These are phyloP conservation scores for Daldinia sp. DNA, from an alignment of 2,329 filamentous ascomycete species.

Conservation along the genomic window DNA sequence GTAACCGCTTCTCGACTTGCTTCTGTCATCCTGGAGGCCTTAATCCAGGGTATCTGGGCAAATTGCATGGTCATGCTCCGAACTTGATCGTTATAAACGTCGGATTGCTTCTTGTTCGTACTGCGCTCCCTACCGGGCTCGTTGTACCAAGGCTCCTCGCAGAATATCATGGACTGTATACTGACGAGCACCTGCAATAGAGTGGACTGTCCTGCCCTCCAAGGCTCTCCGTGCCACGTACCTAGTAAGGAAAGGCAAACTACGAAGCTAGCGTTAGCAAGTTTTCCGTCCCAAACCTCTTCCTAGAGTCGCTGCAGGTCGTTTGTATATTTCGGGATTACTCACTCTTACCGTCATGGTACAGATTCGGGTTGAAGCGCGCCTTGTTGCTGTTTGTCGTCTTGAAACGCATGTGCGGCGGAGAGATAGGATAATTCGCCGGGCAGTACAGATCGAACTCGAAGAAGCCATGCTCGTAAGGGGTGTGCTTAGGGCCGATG, in stretches of 20 bases:
- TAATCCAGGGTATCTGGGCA: conserved; percentile 44
- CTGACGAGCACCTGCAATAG: conserved; percentile 62
- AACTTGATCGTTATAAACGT: conserved; percentile 45
- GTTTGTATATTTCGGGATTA: background rate
- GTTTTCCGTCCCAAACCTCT: background rate
- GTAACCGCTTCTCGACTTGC: background rate
- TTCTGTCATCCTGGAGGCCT: background rate
- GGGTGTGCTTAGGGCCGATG: conserved; percentile 57
- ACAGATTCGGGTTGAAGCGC: conserved; percentile 62
- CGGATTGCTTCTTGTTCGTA: conserved; percentile 29
- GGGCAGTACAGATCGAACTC: conserved; percentile 62
- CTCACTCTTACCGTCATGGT: conserved; percentile 56
- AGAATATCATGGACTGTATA: conserved; percentile 66
- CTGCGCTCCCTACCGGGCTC: conserved; percentile 55
- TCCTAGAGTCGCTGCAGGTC: background rate
- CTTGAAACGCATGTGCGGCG: conserved; percentile 54
- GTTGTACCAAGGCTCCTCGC: conserved; percentile 62
- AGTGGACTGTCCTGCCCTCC: conserved; percentile 57
- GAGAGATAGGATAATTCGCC: conserved; percentile 51
- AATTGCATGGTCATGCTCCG: conserved; percentile 42
- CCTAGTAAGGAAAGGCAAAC: conserved; percentile 61
- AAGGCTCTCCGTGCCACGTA: conserved; percentile 57
- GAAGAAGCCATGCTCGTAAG: conserved; percentile 63
- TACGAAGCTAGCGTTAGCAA: conserved; percentile 18
- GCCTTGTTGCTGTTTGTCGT: conserved; percentile 54